Conservation (phyloP, 2,329 filamentous ascomycete species). For the Trichophyton benhamiae region DNA sequence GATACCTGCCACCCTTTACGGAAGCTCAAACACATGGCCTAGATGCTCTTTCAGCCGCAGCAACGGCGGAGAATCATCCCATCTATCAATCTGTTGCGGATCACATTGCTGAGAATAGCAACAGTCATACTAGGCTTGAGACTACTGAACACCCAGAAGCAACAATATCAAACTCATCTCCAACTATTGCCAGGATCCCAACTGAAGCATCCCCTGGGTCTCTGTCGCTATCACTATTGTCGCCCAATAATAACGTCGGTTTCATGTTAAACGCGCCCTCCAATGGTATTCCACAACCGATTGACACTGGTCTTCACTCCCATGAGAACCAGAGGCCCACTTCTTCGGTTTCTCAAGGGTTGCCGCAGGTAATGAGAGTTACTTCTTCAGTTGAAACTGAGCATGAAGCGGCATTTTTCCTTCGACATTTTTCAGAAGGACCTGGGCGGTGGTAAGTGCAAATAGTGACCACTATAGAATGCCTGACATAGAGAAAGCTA, state of each 20-base stretch:
- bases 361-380: not conserved
- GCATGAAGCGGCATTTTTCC: slow-evolving; percentile 47
- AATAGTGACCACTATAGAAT: not conserved
- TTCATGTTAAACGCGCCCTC: slow-evolving; percentile 41
- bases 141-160: slow-evolving; percentile 15
- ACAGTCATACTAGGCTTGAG: slow-evolving; percentile 15
- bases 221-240: slow-evolving; percentile 34
- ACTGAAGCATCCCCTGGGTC: slow-evolving; percentile 27
- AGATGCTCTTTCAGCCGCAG: slow-evolving; percentile 43
- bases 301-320: not conserved
- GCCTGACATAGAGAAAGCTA: not conserved
- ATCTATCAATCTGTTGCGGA: slow-evolving; percentile 12
- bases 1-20: slow-evolving; percentile 16
- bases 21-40: slow-evolving; percentile 38
- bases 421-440: slow-evolving; percentile 48
- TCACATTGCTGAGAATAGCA: slow-evolving; percentile 18
- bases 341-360: not conserved
- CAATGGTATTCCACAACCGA: not conserved
- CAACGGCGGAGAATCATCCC: slow-evolving; percentile 30
- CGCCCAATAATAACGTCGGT: slow-evolving; percentile 40
- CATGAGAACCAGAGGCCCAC: not conserved
- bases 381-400: slow-evolving; percentile 30
- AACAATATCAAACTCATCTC: slow-evolving; percentile 20
- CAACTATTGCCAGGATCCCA: slow-evolving; percentile 24
- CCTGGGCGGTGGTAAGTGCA: slow-evolving; percentile 44